phyloP scores from a whole-genome alignment of 805 yeast genomes.

The Yarrowia hollandica region DNA sequence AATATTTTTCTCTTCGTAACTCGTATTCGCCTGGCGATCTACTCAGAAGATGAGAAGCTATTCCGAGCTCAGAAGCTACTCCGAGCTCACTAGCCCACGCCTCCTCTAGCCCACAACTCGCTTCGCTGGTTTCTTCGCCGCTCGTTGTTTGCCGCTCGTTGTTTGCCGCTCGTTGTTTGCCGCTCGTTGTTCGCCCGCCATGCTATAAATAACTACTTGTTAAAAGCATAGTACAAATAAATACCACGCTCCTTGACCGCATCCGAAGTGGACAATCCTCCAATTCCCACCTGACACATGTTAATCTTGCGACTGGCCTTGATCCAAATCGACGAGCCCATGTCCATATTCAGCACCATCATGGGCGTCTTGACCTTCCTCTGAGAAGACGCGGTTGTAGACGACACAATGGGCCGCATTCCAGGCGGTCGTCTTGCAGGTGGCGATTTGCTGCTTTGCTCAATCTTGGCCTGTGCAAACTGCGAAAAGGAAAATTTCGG shows the following conservation, averaged over 20 bases:
- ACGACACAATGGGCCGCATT: constrained; percentile 13
- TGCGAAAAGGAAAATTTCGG: constrained; percentile 23
- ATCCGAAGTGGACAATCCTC: constrained; percentile 34
- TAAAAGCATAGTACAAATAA: constrained; percentile 40
- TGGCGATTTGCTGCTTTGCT: constrained; percentile 12
- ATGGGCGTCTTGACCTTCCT: constrained; percentile 28
- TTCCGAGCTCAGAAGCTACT: too few species aligned
- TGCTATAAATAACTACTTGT: constrained; percentile 19
- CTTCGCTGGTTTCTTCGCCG: too few species aligned
- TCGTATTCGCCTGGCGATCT: too few species aligned
- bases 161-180: too few species aligned
- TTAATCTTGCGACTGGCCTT: constrained; percentile 42
- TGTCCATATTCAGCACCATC: constrained; percentile 36
- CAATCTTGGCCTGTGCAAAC: constrained; percentile 17
- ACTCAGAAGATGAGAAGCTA: too few species aligned
- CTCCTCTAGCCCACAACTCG: too few species aligned
- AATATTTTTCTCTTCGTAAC: too few species aligned
- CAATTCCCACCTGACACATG: constrained; percentile 40
- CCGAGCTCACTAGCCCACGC: too few species aligned
- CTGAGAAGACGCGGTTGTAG: background rate
- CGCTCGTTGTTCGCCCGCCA: too few species aligned
- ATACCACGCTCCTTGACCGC: constrained; percentile 39
- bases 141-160: too few species aligned
- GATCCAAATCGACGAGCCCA: constrained; percentile 39
- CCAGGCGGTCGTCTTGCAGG: constrained; percentile 13